Base-by-base conservation (phyloP, 1,284 basidiomycete genomes). In the Cutaneotrichosporon spelunceum region DNA sequence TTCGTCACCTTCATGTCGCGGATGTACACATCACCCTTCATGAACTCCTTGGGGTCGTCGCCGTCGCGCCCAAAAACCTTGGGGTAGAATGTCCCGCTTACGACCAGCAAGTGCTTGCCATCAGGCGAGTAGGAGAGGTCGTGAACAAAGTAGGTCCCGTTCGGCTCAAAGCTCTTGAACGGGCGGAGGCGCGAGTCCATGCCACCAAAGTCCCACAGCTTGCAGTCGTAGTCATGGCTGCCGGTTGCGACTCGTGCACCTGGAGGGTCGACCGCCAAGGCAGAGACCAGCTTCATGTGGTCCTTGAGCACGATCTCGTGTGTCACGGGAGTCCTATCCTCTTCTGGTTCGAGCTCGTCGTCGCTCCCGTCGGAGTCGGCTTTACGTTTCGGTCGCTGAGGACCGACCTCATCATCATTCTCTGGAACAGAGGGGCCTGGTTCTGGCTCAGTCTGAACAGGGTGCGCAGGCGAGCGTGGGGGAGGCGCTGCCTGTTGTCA, bases 171-270 rank as follows among this genome's bases (percentile, higher is more conserved):
- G 66, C 85, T 90, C 80, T 93, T 91, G 85, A 99, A 99, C 16
- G 96, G 94, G 75, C 90, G 90, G 77, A 89, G 84, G 5, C 77
- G 68, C 66, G 84, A 81, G 70, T 90, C 89, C 95, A 99, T 99
- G 8, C 96, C 96, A 71, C 95, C 96, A 80, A 99, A 99, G 79
- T 99, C 96, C 94, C 94, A 99, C 57, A 99, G 79, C 79, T 98
- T 98, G 79, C 90, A 88, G 78, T 95, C 91, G 74, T 98, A 98
- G 79, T 99, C 96, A 78, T 97, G 89, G 19, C 90, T 90, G 11
- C 96, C 96, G 2, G 92, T 91, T 7, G 91, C 82, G 30, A 99
- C 81, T 30, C 96, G 87, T 3, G 94, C 92, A 53, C 96, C 96
- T 14, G 93, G 90, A 0, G 92, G 88, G 76, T 99, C 96, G 44